Evolutionary conservation across 1,284 basidiomycete species (phyloP).

Genomic region (Trichosporon sp.): DNA sequence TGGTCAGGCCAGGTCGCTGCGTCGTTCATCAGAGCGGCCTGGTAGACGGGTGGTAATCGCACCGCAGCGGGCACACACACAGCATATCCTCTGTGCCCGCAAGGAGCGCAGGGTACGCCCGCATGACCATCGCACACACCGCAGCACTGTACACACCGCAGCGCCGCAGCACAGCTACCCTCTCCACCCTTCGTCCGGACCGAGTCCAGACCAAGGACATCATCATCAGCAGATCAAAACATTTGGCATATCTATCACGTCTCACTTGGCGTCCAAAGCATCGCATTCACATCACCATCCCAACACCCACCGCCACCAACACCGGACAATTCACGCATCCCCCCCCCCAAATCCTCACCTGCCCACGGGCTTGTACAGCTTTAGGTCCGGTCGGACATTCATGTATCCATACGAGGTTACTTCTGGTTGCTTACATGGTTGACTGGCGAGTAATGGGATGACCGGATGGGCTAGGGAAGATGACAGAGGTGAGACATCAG

Average conservation of each 20-base stretch:
- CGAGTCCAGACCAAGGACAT: too few relatives aligned
- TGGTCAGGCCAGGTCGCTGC: too few relatives aligned
- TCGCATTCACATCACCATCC: background rate
- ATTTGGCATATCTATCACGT: background rate
- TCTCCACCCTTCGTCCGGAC: too few relatives aligned
- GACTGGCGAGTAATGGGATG: too few relatives aligned
- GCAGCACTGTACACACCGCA: background rate
- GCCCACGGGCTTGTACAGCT: background rate
- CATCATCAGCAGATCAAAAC: background rate
- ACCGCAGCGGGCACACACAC: too few relatives aligned
- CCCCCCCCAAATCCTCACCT: background rate
- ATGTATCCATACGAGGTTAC: slow-evolving; percentile 13
- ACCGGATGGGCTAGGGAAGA: too few relatives aligned
- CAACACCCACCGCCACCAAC: background rate
- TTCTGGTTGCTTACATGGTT: too few relatives aligned
- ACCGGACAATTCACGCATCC: slow-evolving; percentile 6
- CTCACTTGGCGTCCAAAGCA: background rate
- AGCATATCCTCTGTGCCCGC: too few relatives aligned
- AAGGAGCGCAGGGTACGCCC: too few relatives aligned
- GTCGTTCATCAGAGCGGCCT: too few relatives aligned
- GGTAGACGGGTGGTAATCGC: too few relatives aligned
- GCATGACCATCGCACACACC: background rate
- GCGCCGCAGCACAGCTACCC: background rate
- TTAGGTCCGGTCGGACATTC: slow-evolving; percentile 1
- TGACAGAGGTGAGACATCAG: too few relatives aligned